phyloP scores from a whole-genome alignment of 78 protist genomes.

The Dictyostelium citrinum region DNA sequence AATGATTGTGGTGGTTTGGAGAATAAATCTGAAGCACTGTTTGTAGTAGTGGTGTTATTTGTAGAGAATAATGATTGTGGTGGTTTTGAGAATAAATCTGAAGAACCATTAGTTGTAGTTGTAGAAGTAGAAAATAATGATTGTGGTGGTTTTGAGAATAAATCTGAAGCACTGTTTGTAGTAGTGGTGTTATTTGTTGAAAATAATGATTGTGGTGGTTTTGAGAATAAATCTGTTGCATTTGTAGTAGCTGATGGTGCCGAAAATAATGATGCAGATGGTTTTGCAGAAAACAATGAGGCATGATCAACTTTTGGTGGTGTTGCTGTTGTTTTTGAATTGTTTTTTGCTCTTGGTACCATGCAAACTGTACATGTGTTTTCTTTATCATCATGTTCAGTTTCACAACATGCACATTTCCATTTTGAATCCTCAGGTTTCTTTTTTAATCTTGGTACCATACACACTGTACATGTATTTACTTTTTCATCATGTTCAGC shows the following conservation, averaged over 20 bases:
- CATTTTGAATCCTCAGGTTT: background rate
- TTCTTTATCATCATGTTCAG: background rate
- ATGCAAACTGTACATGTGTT: slow-evolving; percentile 8
- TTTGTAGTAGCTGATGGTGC: background rate
- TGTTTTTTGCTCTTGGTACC: slow-evolving; percentile 12
- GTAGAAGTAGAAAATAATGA: background rate
- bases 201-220: background rate
- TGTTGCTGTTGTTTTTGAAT: background rate
- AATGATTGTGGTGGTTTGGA: background rate
- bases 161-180: background rate
- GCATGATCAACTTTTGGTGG: background rate
- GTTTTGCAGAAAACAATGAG: background rate
- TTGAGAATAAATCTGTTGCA: background rate
- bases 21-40: background rate
- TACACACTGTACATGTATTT: background rate
- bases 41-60: background rate
- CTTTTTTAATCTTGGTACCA: background rate
- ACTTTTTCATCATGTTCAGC: background rate
- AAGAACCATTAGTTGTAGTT: background rate
- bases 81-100: background rate
- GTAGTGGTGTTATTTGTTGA: background rate
- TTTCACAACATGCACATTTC: slow-evolving; percentile 18
- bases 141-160: background rate
- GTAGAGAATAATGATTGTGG: background rate
- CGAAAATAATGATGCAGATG: background rate